Evolutionary conservation across 2,329 filamentous ascomycete species (phyloP), one percentile per base, ranked within the genome.

Genomic region (Aspergillus amoenus): DNA sequence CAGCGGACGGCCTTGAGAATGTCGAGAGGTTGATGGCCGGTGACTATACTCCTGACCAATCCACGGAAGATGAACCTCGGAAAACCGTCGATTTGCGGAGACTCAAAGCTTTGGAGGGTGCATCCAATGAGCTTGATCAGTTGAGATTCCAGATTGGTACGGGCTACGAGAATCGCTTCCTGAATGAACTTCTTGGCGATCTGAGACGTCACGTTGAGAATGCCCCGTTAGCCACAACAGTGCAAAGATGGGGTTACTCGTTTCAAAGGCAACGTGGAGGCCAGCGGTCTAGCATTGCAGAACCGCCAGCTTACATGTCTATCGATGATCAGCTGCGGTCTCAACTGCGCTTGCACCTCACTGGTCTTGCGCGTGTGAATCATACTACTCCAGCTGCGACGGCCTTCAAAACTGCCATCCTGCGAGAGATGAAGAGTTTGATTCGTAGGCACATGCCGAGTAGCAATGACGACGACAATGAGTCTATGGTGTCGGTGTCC

Each of bases 381-480:
- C 88, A 94, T 67, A 89, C 93, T 2, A 86, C 87, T 4, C 84
- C 88, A 37, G 94, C 94, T 18, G 90, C 92, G n/a, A 83, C 88
- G 40, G 86, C 88, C 0, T 97, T 94, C 73, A 86, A 93, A 62
- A 92, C 96, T 41, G 84, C 90, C 0, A 86, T 96, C 12, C 78
- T 96, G 60, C 87, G 90, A 49, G 94, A 99, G 73, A 88, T 97
- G 71, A 89, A 93, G 66, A 87, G 85, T 34, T 79, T 97, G 48
- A 93, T 99, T 49, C 85, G 92, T 53, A 85, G 87, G 56, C 89
- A 93, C 22, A 81, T 99, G 40, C 94, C 94, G 0, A 96, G 92
- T 68, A 96, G 93, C 11, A 94, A 86, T 65, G 94, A 99, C 59
- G 93, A 97, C 64, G 94, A 99, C 70, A 90, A 88, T 60, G 91